These are phyloP conservation scores for Babesia caballi DNA, from an alignment of 169 alveolate genomes.

Conservation along the genomic window DNA sequence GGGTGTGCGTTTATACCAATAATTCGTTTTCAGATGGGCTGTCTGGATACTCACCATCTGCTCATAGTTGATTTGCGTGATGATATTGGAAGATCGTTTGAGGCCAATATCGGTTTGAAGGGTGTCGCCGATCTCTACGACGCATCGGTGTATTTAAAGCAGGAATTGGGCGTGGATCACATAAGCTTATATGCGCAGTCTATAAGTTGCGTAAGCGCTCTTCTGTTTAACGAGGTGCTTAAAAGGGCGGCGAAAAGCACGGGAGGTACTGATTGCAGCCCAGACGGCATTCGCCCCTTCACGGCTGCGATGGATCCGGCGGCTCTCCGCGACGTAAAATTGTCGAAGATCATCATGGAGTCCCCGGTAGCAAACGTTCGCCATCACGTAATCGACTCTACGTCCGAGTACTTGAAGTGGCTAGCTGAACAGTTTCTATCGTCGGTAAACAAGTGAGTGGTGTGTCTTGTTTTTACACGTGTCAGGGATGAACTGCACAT, in stretches of 20 bases:
- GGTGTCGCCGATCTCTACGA: slow-evolving; percentile 60
- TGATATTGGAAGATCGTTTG: slow-evolving; percentile 25
- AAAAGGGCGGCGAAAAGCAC: background rate
- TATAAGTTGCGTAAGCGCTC: slow-evolving; percentile 42
- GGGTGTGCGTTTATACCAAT: background rate
- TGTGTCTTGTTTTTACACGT: background rate
- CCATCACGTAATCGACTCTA: slow-evolving; percentile 1
- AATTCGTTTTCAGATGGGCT: slow-evolving; percentile 16
- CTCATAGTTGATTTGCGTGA: slow-evolving; percentile 41
- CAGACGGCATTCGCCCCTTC: background rate
- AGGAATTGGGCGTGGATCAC: slow-evolving; percentile 13
- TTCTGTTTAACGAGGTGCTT: slow-evolving; percentile 15
- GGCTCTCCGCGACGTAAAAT: background rate
- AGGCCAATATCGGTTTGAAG: slow-evolving; percentile 49
- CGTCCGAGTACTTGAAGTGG: slow-evolving; percentile 32
- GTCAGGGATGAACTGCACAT: slow-evolving; percentile 40
- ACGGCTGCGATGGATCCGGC: slow-evolving; percentile 2
- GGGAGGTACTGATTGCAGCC: background rate
- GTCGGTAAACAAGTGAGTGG: background rate
- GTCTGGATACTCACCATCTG: slow-evolving; percentile 34
- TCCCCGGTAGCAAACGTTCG: slow-evolving; percentile 59
- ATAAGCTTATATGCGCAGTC: slow-evolving; percentile 56
- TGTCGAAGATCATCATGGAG: slow-evolving; percentile 40
- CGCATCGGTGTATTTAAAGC: slow-evolving; percentile 12
- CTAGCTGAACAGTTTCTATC: slow-evolving; percentile 7